These are phyloP conservation scores for Dentipellis sp. DNA, from an alignment of 768 basidiomycete genomes.

Conservation along the genomic window DNA sequence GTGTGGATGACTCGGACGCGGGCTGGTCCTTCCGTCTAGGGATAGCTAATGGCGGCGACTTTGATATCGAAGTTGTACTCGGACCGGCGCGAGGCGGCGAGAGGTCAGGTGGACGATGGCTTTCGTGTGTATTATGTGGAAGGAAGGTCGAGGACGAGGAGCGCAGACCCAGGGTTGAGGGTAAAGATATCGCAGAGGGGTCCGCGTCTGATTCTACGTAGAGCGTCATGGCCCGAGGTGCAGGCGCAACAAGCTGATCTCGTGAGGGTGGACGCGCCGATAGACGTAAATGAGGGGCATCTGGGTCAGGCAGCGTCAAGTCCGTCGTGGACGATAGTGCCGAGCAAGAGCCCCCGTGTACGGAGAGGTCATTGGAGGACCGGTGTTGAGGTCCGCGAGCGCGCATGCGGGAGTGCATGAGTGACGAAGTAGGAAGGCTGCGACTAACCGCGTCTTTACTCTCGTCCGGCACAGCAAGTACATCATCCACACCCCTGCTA, in stretches of 20 bases:
- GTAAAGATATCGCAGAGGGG: conserved; percentile 45
- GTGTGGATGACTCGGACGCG: conserved; percentile 27
- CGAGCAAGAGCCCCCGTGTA: neutral
- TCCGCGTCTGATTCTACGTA: conserved; percentile 53
- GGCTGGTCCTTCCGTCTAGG: neutral
- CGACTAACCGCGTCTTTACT: conserved; percentile 16
- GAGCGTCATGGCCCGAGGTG: conserved; percentile 70
- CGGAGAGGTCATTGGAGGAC: conserved; percentile 7
- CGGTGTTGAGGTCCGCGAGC: neutral
- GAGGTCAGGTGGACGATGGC: conserved; percentile 3
- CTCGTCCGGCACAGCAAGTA: conserved; percentile 1
- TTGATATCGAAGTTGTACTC: neutral
- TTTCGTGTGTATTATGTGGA: conserved; percentile 13
- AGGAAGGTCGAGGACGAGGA: conserved; percentile 8
- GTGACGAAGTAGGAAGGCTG: conserved; percentile 20
- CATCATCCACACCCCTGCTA: neutral
- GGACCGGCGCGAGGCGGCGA: neutral
- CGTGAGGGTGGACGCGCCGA: conserved; percentile 35
- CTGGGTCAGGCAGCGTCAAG: neutral
- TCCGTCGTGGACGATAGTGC: neutral
- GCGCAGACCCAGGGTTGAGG: conserved; percentile 64
- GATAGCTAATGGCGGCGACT: neutral
- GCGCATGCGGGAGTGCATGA: conserved; percentile 2
- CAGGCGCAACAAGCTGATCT: conserved; percentile 48
- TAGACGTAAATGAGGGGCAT: conserved; percentile 37